phyloP scores from a whole-genome alignment of 1,139 yeast genomes.

The Spencermartinsiella ligniputridi region DNA sequence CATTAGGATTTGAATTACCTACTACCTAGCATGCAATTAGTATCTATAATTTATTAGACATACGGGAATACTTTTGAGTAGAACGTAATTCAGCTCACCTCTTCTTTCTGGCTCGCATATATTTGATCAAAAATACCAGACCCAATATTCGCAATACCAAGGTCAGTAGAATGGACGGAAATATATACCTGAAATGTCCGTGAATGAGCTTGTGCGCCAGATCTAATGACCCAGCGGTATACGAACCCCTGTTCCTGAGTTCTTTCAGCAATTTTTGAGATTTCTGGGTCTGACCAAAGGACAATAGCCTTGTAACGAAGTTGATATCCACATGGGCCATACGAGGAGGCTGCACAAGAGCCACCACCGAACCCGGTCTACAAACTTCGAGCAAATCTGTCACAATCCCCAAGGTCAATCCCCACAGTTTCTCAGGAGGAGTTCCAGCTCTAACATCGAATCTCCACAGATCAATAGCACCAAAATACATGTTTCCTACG shows the following conservation, averaged over 20 bases:
- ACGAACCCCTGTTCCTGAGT: background rate
- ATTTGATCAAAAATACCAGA: too few relatives aligned
- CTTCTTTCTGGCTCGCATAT: too few relatives aligned
- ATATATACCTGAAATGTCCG: conserved; percentile 12
- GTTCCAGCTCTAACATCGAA: conserved; percentile 7
- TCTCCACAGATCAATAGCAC: conserved; percentile 28
- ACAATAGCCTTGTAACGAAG: conserved; percentile 13
- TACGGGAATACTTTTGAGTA: background rate
- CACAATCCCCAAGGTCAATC: conserved; percentile 35
- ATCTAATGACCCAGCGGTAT: conserved; percentile 16
- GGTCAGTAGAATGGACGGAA: conserved; percentile 1
- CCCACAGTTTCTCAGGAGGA: conserved; percentile 36
- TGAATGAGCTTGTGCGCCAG: conserved; percentile 15
- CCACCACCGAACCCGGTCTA: conserved; percentile 19
- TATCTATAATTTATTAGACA: background rate
- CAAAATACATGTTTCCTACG: conserved; percentile 32
- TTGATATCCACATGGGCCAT: conserved; percentile 26
- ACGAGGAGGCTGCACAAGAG: conserved; percentile 19
- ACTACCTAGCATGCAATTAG: background rate
- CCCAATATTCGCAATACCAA: background rate
- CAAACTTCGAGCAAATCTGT: conserved; percentile 32
- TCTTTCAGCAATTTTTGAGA: conserved; percentile 4
- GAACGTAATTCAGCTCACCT: too few relatives aligned
- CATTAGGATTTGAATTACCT: background rate
- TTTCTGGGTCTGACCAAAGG: conserved; percentile 11